Percentiles rank a stretch among this genome's conserved stretches.
Evolutionary conservation across 2,329 filamentous ascomycete genomes (phyloP).

Genomic region (Neopestalotiopsis sp.): DNA sequence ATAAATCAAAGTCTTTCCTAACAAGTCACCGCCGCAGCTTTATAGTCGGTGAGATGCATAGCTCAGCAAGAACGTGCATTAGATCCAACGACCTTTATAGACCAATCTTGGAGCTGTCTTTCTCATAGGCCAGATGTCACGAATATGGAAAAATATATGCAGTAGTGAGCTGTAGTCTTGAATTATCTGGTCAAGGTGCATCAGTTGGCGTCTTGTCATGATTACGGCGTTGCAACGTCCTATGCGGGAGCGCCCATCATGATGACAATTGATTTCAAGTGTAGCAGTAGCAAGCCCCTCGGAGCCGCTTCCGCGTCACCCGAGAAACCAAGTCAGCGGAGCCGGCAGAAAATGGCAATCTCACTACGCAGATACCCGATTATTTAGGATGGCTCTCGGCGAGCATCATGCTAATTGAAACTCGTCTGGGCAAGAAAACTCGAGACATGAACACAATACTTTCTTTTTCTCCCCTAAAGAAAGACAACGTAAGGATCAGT

Average conservation of each 20-base stretch:
- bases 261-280: not conserved
- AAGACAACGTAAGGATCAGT: not conserved
- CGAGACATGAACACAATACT: not conserved
- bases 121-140: not conserved
- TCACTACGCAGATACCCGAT: not conserved
- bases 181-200: too few species aligned
- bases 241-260: not conserved
- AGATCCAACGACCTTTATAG: not conserved
- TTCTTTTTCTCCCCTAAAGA: not conserved
- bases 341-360: not conserved
- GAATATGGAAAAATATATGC: not conserved
- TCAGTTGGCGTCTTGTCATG: not conserved
- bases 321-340: not conserved
- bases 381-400: not conserved
- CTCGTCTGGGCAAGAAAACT: not conserved
- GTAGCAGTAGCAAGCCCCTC: not conserved
- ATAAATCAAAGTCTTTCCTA: not conserved
- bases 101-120: not conserved
- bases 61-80: not conserved
- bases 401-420: not conserved
- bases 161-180: too few species aligned
- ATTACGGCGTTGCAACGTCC: not conserved
- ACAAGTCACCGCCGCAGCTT: not conserved
- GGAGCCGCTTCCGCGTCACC: not conserved
- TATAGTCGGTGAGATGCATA: not conserved